A percentile compares a stretch with the other conserved stretches of the same genome.
These are phyloP conservation scores for Colletotrichum lindemuthianum DNA, from an alignment of 2,329 filamentous ascomycete species.

Conservation along the genomic window DNA sequence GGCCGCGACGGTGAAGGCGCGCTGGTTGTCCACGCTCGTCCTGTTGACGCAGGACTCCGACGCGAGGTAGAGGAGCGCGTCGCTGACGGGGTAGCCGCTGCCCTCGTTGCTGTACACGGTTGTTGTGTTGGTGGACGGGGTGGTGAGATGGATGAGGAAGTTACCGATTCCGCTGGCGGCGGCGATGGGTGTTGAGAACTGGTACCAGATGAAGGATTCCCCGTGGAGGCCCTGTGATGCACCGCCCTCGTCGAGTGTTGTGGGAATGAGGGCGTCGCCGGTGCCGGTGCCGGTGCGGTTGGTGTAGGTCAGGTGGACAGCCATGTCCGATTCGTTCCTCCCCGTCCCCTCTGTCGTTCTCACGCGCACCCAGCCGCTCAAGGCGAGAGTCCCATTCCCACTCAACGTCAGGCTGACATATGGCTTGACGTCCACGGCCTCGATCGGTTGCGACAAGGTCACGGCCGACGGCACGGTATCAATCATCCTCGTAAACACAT, in stretches of 20 bases:
- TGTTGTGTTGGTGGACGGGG: slow-evolving; percentile 39
- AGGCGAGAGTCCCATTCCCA: slow-evolving; percentile 38
- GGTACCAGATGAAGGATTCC: slow-evolving; percentile 44
- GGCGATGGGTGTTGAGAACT: slow-evolving; percentile 42
- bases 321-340: slow-evolving; percentile 35
- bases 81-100: slow-evolving; percentile 42
- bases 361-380: slow-evolving; percentile 43
- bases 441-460: slow-evolving; percentile 42
- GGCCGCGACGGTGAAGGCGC: slow-evolving; percentile 29
- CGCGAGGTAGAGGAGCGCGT: slow-evolving; percentile 42
- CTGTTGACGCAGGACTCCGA: slow-evolving; percentile 41
- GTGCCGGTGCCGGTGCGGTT: slow-evolving; percentile 34
- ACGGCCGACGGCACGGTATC: slow-evolving; percentile 46
- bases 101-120: slow-evolving; percentile 41
- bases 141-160: slow-evolving; percentile 44
- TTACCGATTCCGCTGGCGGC: slow-evolving; percentile 42
- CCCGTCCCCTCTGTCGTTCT: slow-evolving; percentile 32
- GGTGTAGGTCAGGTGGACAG: slow-evolving; percentile 28
- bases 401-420: slow-evolving; percentile 42
- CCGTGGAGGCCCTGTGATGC: slow-evolving; percentile 38
- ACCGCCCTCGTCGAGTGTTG: slow-evolving; percentile 38
- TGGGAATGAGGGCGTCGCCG: slow-evolving; percentile 18
- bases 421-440: slow-evolving; percentile 46
- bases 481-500: slow-evolving; percentile 47
- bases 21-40: slow-evolving; percentile 25